Base-by-base conservation (phyloP, 352 stramenopile genomes). In the Halophytophthora batemanensis region DNA sequence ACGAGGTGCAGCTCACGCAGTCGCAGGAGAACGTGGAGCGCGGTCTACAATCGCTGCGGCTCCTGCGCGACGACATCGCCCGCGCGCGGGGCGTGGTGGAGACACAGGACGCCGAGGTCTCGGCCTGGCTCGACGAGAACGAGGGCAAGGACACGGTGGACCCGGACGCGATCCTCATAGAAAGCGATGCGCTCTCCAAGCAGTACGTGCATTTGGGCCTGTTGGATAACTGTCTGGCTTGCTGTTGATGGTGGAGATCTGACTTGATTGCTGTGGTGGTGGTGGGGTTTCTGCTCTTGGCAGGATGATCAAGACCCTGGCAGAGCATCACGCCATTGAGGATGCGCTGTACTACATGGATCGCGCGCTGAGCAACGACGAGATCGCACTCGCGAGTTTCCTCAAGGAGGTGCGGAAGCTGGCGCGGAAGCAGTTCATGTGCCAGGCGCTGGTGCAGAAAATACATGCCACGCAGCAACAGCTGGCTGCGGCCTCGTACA, bases 261-360 rank as follows among this genome's bases (percentile, higher is more conserved):
- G 25, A 34, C 19, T 17, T 42, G 29, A 36, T 18, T n/a, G n/a
- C 34, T 40, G 37, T 51, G 34, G 21, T 44, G 13, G 11, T 42
- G 36, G 15, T 48, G 37, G 7, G 34, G 39, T 37, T 13, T 40
- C 10, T 1, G 8, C 60, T 8, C 51, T 38, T 59, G 38, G 10
- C 47, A 92, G 81, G 45, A 61, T 96, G 49, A 61, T 96, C 37
- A 69, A 75, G 31, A 83, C 87, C 13, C 62, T 96, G 15, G 82
- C 89, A 2, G 86, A 97, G 48, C 82, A 93, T 55, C 72, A 95
- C 33, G 73, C 89, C 15, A 93, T 96, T 35, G 87, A 96, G 50
- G 89, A 97, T 47, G 83, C 83, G 19, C 77, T 97, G 25, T 97
- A 96, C 67, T 95, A 96, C 49, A 74, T 97, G 77, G 89, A 97